These are phyloP conservation scores for Trichocomaceae sp. DNA, from an alignment of 2,329 filamentous ascomycete genomes.

Conservation along the genomic window DNA sequence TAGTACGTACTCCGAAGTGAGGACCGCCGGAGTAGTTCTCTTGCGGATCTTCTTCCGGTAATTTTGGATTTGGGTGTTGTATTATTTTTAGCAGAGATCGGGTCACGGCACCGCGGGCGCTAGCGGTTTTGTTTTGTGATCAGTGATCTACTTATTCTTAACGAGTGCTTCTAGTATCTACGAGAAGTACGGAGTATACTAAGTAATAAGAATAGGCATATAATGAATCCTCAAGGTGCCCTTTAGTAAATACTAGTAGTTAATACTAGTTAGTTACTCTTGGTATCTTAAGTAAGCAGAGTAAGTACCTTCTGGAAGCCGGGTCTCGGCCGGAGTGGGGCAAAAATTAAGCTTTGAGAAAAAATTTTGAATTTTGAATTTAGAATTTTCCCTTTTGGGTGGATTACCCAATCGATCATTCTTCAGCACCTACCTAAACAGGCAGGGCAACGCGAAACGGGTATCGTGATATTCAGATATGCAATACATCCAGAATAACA, in stretches of 20 bases:
- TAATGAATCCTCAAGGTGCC: background rate
- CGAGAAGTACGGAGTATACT: no score
- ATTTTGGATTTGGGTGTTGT: no score
- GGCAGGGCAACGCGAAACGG: background rate
- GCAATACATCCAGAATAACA: no score
- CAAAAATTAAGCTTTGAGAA: background rate
- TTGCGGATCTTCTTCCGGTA: no score
- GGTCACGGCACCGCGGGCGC: background rate
- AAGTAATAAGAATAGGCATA: no score
- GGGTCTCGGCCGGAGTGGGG: background rate
- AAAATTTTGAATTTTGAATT: no score
- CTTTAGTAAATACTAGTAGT: no score
- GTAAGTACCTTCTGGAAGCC: background rate
- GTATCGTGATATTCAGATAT: constrained; percentile 5
- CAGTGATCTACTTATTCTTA: background rate
- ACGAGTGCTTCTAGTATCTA: no score
- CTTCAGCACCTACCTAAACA: background rate
- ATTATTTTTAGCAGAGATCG: background rate
- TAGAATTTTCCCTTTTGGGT: background rate
- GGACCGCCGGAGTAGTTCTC: background rate
- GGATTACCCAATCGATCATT: background rate
- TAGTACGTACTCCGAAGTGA: no score
- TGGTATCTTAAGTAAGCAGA: no score
- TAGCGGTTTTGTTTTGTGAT: background rate
- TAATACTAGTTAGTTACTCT: no score